Evolutionary conservation across 176 grass and related monocot species (phyloP).

Genomic region (Bromus sterilis): DNA sequence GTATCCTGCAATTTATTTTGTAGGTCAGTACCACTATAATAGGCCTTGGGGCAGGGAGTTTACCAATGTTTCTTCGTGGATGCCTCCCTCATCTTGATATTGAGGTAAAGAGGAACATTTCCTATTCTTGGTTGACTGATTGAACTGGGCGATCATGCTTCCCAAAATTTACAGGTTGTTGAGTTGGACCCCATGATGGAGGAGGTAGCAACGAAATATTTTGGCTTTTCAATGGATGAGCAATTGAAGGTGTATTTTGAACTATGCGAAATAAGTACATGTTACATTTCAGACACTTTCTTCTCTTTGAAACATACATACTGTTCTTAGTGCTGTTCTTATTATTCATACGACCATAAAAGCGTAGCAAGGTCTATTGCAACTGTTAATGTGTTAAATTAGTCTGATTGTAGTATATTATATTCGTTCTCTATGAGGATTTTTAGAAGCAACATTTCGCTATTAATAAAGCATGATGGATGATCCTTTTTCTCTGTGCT

Average conservation of each 20-base stretch:
- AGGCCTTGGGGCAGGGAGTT: constrained; percentile 88
- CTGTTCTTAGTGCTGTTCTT: background rate
- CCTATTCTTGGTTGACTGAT: background rate
- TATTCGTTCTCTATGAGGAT: background rate
- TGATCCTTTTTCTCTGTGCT: background rate
- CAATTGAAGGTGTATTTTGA: constrained; percentile 56
- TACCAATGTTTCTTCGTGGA: constrained; percentile 95
- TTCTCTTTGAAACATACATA: background rate
- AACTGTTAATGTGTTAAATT: background rate
- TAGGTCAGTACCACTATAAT: constrained; percentile 65
- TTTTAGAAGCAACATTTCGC: background rate
- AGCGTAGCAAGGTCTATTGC: background rate
- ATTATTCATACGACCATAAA: background rate
- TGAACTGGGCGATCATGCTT: constrained; percentile 11
- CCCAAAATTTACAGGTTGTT: constrained; percentile 51
- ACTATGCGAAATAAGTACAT: background rate
- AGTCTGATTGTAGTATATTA: background rate
- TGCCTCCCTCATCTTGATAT: constrained; percentile 83
- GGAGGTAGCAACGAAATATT: constrained; percentile 70
- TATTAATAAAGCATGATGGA: background rate
- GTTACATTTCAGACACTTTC: background rate
- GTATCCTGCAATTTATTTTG: constrained; percentile 15
- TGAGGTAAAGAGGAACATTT: constrained; percentile 38
- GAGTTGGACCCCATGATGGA: constrained; percentile 85
- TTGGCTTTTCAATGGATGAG: constrained; percentile 62